These are phyloP conservation scores for Cadophora luteo-olivacea DNA, from an alignment of 2,329 filamentous ascomycete species.

Conservation along the genomic window DNA sequence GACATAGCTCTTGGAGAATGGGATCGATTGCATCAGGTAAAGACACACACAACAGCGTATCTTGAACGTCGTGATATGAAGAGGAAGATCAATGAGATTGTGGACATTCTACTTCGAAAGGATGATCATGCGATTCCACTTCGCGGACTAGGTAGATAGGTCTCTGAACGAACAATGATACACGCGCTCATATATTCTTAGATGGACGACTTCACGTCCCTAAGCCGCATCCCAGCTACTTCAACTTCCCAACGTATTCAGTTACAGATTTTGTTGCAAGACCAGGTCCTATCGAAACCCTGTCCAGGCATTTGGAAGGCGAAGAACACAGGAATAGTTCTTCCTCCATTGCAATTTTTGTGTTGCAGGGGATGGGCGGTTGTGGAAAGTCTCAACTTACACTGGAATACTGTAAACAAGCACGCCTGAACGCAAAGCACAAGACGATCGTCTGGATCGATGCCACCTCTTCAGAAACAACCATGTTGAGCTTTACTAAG, in stretches of 20 bases:
- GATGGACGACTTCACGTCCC: conserved; percentile 16
- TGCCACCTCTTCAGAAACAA: conserved; percentile 24
- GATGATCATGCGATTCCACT: too few relatives aligned
- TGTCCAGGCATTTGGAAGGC: background rate
- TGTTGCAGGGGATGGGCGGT: conserved; percentile 34
- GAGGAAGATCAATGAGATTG: conserved; percentile 23
- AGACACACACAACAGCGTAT: conserved; percentile 31
- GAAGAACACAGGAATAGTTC: background rate
- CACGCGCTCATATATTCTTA: conserved; percentile 15
- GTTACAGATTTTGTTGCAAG: background rate
- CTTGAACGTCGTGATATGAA: background rate
- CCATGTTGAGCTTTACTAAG: conserved; percentile 27
- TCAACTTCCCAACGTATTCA: background rate
- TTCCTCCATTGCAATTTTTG: conserved; percentile 24
- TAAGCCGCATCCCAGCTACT: too few relatives aligned
- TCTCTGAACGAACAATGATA: too few relatives aligned
- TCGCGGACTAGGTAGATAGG: too few relatives aligned
- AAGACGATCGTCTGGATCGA: conserved; percentile 38
- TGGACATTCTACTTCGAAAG: conserved; percentile 16
- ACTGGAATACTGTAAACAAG: conserved; percentile 33
- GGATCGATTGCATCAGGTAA: conserved; percentile 34
- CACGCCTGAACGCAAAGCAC: conserved; percentile 5
- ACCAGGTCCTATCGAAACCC: background rate
- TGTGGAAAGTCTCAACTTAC: conserved; percentile 38
- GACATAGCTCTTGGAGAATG: conserved; percentile 34